phyloP scores from a whole-genome alignment of 805 yeast genomes.

The Barnettozyma siamensis region DNA sequence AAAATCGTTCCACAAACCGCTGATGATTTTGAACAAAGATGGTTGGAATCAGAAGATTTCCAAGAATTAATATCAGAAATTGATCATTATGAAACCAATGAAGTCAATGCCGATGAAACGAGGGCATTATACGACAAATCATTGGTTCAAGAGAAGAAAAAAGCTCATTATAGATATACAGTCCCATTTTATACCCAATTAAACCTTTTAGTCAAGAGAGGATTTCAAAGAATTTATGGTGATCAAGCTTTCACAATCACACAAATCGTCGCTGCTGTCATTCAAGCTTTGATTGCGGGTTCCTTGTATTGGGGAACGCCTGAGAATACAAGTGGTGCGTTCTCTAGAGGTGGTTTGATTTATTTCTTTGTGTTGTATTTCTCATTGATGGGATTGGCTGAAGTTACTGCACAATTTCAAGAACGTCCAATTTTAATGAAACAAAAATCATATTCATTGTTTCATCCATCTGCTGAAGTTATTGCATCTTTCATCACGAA shows the following conservation, averaged over 20 bases:
- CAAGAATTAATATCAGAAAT: slow-evolving; percentile 37
- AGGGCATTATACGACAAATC: slow-evolving; percentile 27
- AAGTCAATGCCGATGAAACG: slow-evolving; percentile 27
- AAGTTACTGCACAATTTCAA: slow-evolving; percentile 38
- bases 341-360: slow-evolving; percentile 57
- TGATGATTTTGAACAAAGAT: slow-evolving; percentile 52
- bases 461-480: slow-evolving; percentile 72
- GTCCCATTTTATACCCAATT: slow-evolving; percentile 39
- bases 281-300: slow-evolving; percentile 58
- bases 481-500: slow-evolving; percentile 55
- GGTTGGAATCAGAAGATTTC: slow-evolving; percentile 47
- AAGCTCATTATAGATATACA: slow-evolving; percentile 24
- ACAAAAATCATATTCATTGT: slow-evolving; percentile 67
- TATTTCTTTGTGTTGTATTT: slow-evolving; percentile 55
- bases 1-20: slow-evolving; percentile 54
- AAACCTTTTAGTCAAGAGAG: slow-evolving; percentile 41
- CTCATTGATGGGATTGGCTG: slow-evolving; percentile 44
- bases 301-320: slow-evolving; percentile 55
- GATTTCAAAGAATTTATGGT: slow-evolving; percentile 49
- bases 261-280: slow-evolving; percentile 28
- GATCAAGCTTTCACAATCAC: slow-evolving; percentile 45
- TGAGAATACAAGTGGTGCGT: slow-evolving; percentile 47
- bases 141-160: slow-evolving; percentile 26
- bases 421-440: slow-evolving; percentile 59
- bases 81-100: slow-evolving; percentile 32